These are phyloP conservation scores for Plantago major DNA, from an alignment of 257 asterid genomes.

Conservation along the genomic window DNA sequence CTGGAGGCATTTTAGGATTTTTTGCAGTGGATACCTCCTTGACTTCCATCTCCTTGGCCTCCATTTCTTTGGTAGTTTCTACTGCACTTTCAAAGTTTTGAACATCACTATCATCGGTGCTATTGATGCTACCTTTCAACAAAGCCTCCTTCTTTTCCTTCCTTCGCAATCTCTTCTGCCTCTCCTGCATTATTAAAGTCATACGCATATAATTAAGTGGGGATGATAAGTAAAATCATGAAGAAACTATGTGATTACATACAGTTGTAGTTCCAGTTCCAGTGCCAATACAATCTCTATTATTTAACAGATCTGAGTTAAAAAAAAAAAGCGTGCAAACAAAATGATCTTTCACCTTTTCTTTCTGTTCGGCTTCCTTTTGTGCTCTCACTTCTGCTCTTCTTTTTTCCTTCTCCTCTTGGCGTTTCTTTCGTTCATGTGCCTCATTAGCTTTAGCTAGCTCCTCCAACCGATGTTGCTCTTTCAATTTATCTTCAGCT, in stretches of 20 bases:
- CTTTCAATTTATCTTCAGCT: constrained; percentile 58
- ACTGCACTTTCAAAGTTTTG: constrained; percentile 34
- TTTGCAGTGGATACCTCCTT: constrained; percentile 19
- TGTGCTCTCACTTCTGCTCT: constrained; percentile 72
- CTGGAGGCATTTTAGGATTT: constrained; percentile 39
- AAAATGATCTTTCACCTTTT: constrained; percentile 51
- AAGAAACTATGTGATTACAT: not conserved
- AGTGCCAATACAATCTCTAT: not conserved
- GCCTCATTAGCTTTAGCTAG: constrained; percentile 79
- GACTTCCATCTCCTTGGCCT: constrained; percentile 32
- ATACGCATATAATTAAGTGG: constrained; percentile 1
- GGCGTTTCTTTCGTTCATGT: constrained; percentile 78
- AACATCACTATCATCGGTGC: constrained; percentile 28
- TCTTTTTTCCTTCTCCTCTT: constrained; percentile 64
- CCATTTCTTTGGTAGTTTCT: constrained; percentile 43
- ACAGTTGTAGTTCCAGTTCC: no score
- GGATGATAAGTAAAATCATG: not conserved
- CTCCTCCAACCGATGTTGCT: constrained; percentile 74
- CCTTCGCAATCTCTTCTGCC: constrained; percentile 83
- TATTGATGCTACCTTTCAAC: constrained; percentile 21
- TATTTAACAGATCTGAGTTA: not conserved
- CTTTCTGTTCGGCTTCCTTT: constrained; percentile 83
- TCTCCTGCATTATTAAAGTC: constrained; percentile 49
- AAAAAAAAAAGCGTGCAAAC: not conserved
- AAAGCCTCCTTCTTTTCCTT: constrained; percentile 71